phyloP scores from a whole-genome alignment of 371 early-diverging fungal species.

The Batkoa obscura region DNA sequence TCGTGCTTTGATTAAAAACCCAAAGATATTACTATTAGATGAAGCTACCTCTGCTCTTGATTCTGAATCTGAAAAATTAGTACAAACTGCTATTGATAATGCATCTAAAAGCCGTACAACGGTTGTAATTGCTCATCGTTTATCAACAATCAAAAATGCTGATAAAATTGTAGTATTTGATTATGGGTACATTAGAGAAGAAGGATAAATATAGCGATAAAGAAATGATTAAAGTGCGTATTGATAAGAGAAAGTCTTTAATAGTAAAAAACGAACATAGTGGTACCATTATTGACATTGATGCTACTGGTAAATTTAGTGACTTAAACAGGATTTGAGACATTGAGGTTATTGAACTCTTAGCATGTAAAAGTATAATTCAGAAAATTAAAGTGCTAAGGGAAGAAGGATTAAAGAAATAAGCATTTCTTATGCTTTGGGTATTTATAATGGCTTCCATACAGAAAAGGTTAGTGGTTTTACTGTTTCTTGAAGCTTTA shows the following conservation, averaged over 20 bases:
- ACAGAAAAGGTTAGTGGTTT: constrained; percentile 9
- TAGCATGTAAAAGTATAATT: not conserved
- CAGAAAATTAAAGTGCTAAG: not conserved
- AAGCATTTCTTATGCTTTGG: constrained; percentile 11
- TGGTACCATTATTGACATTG: constrained; percentile 2
- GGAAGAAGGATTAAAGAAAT: constrained; percentile 1
- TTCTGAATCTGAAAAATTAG: constrained; percentile 57
- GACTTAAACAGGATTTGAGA: not conserved
- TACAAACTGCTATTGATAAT: constrained; percentile 56
- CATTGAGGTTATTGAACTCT: not conserved
- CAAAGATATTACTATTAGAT: constrained; percentile 33
- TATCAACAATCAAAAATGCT: constrained; percentile 59
- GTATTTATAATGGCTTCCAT: constrained; percentile 8
- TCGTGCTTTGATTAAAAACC: constrained; percentile 45
- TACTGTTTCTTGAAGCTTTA: constrained; percentile 20
- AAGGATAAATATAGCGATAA: constrained; percentile 17
- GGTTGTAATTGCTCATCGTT: constrained; percentile 79
- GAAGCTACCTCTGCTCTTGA: constrained; percentile 66
- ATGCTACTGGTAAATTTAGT: not conserved
- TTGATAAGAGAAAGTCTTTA: not conserved
- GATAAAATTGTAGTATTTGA: constrained; percentile 66
- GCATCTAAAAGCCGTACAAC: constrained; percentile 65
- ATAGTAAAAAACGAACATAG: not conserved
- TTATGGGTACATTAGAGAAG: constrained; percentile 48
- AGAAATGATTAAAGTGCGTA: not conserved